Base-by-base conservation (phyloP, 345 rosid genomes). In the Acer negundo region DNA sequence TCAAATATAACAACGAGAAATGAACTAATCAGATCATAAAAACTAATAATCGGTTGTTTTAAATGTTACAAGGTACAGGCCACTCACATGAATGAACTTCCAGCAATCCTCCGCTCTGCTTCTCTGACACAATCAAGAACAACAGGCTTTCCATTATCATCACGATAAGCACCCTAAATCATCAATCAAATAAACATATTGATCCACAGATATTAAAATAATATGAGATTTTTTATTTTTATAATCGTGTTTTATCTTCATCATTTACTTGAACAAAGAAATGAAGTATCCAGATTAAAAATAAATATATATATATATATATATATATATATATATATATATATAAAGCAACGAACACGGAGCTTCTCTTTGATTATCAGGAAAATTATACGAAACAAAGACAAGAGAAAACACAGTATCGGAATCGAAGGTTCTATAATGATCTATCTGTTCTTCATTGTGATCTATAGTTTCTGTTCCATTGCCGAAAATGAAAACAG, bases 91-190 rank as follows among this genome's bases (percentile, higher is more conserved):
- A 90, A 89, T 47, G 82, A n/a, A 78, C 44, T 84, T 31, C 99
- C 99, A 7, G 97, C 93, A 70, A 92, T 85, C 80, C 90, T 90
- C 81, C 89, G 85, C 86, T 93, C 99, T 0, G 98, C 98, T 88
- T 93, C 98, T 86, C 98, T 84, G 26, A 95, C 97, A 83, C 98
- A 90, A 44, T 92, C 89, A 80, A 95, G 86, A 55, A 93, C 98
- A 20, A 92, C 98, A 7, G 98, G 99, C 85, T 93, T 93, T 17
- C 99, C 98, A 74, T 93, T 91, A 74, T 93, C 97, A 80, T 95
- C 96, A 24, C 98, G 94, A 82, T 95, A 95, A 22, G 99, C 99
- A 17, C 99, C 99, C 98, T 93, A 75, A 64, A 19, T 20, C 62
- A 42, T 40, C 47, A 49, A 35, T 51, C 7, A 62, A 78, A 76